These are phyloP conservation scores for sorghum (Sorghum bicolor) DNA, from an alignment of 176 grass and related monocot species.

Conservation along the genomic window DNA sequence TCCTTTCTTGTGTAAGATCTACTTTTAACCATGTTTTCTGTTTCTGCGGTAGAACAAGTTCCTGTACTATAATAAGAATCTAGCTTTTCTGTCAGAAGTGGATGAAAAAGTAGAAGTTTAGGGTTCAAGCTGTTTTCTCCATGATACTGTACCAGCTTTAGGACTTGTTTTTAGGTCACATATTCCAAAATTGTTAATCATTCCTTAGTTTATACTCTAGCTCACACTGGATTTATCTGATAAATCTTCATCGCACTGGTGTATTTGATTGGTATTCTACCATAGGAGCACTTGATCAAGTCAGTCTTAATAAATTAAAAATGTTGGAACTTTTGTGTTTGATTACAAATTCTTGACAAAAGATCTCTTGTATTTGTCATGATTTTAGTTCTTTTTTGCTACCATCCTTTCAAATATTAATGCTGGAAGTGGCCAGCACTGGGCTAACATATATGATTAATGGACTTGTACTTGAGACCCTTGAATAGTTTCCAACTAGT, in stretches of 20 bases:
- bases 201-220: background rate
- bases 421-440: background rate
- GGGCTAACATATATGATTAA: background rate
- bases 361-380: background rate
- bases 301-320: background rate
- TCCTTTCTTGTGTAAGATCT: background rate
- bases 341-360: background rate
- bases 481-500: background rate
- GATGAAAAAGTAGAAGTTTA: background rate
- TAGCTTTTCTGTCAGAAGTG: background rate
- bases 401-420: background rate
- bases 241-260: background rate
- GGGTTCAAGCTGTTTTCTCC: background rate
- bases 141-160: background rate
- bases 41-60: constrained; percentile 12
- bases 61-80: background rate
- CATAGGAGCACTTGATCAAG: background rate
- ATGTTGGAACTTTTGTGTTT: background rate
- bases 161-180: background rate
- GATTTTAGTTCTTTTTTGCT: background rate
- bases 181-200: background rate
- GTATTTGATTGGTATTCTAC: background rate
- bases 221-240: background rate
- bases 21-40: background rate
- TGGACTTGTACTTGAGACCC: background rate